phyloP scores from a whole-genome alignment of 805 yeast species.

The Wickerhamomyces tratensis region DNA sequence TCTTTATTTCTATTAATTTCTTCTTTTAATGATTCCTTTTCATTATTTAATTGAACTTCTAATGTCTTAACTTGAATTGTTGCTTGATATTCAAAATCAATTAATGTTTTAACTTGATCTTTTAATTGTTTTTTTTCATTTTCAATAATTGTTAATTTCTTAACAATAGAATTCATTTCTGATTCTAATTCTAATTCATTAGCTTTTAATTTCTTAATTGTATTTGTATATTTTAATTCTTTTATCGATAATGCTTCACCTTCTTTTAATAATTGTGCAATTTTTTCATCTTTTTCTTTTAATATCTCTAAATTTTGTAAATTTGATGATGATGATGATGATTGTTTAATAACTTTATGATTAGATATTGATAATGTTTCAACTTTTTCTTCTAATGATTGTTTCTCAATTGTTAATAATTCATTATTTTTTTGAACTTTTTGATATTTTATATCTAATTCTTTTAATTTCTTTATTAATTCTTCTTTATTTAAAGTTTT shows the following conservation, averaged over 20 bases:
- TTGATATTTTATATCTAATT: constrained; percentile 7
- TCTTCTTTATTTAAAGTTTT: constrained; percentile 6
- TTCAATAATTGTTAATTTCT: constrained; percentile 9
- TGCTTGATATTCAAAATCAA: constrained; percentile 17
- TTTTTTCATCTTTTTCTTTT: constrained; percentile 41
- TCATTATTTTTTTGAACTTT: constrained; percentile 8
- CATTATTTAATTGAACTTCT: constrained; percentile 10
- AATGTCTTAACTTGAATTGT: constrained; percentile 13
- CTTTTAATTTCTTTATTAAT: constrained; percentile 5
- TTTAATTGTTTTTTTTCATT: constrained; percentile 15
- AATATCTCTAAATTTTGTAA: constrained; percentile 20
- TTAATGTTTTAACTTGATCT: constrained; percentile 17
- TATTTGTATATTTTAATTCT: constrained; percentile 59
- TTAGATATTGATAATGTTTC: constrained; percentile 3
- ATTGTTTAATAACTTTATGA: background rate
- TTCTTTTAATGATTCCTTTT: constrained; percentile 12
- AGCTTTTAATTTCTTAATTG: constrained; percentile 52
- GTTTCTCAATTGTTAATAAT: constrained; percentile 12
- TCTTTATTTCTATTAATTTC: constrained; percentile 12
- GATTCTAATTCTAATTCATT: constrained; percentile 31
- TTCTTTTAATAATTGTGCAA: constrained; percentile 61
- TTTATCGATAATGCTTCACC: constrained; percentile 64
- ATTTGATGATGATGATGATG: background rate
- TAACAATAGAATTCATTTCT: constrained; percentile 13
- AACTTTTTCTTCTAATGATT: constrained; percentile 13